phyloP scores from a whole-genome alignment of 257 asterid genomes.

The Solanum corneliomulleri region DNA sequence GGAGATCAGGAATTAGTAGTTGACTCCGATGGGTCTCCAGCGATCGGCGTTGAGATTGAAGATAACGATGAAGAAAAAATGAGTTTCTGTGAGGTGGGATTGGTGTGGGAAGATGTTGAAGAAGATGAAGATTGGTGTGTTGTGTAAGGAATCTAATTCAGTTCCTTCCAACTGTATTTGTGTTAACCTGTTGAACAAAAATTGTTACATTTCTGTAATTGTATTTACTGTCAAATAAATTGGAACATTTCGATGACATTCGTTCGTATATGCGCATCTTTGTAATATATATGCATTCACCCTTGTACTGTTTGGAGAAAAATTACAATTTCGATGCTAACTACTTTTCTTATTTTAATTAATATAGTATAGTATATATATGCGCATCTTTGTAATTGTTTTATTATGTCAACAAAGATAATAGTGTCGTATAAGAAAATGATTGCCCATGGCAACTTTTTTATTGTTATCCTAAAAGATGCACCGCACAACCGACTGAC shows the following conservation, averaged over 20 bases:
- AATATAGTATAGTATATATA: neutral
- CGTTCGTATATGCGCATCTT: too few species aligned
- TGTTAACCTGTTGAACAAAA: neutral
- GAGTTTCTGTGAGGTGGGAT: conserved; percentile 32
- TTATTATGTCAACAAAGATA: neutral
- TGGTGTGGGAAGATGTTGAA: conserved; percentile 24
- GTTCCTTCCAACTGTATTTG: neutral
- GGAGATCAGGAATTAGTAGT: neutral
- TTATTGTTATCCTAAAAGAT: neutral
- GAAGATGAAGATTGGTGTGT: conserved; percentile 71
- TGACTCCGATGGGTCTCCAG: neutral
- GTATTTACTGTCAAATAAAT: neutral
- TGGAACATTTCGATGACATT: neutral
- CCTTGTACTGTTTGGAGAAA: too few species aligned
- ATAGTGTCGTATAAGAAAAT: neutral
- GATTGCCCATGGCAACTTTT: neutral
- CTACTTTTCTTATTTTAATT: neutral
- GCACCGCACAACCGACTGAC: neutral
- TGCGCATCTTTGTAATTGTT: neutral
- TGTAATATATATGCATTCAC: neutral
- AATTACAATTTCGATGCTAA: neutral
- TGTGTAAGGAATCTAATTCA: conserved; percentile 34
- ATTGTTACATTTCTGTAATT: neutral
- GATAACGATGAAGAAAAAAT: conserved; percentile 10
- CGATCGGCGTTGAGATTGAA: neutral